Evolutionary conservation across 2,329 filamentous ascomycete genomes (phyloP).

Genomic region (Fusarium bactridioides): DNA sequence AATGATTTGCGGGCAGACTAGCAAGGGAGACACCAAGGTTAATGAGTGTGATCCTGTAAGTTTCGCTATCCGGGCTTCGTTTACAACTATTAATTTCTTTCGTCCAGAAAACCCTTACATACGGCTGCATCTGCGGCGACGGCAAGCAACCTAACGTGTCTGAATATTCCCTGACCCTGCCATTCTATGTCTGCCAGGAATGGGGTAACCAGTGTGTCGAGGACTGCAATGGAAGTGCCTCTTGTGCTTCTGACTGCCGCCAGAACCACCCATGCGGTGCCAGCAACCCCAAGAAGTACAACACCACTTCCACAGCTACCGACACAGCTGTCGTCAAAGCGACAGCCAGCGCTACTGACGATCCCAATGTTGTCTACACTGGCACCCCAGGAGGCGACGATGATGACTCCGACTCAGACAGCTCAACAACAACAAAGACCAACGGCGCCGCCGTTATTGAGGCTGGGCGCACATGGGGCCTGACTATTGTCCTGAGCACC

Average conservation of each 20-base stretch:
- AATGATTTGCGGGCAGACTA: constrained; percentile 72
- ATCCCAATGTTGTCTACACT: constrained; percentile 49
- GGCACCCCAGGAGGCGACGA: constrained; percentile 13
- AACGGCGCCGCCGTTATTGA: constrained; percentile 45
- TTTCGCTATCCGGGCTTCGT: constrained; percentile 28
- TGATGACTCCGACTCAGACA: constrained; percentile 12
- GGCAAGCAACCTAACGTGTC: constrained; percentile 73
- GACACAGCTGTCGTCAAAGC: constrained; percentile 51
- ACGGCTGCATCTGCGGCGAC: constrained; percentile 75
- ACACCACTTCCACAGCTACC: constrained; percentile 56
- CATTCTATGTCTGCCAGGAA: constrained; percentile 78
- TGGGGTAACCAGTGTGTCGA: constrained; percentile 74
- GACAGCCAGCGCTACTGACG: constrained; percentile 46
- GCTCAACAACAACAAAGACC: constrained; percentile 9
- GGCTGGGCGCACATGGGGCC: constrained; percentile 48
- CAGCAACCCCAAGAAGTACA: constrained; percentile 66
- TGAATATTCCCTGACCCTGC: constrained; percentile 80
- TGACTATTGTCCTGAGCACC: constrained; percentile 49
- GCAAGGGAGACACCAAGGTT: constrained; percentile 58
- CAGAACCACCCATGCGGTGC: constrained; percentile 78
- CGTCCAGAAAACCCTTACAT: constrained; percentile 65
- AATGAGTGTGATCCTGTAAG: constrained; percentile 75
- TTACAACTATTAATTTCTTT: neutral
- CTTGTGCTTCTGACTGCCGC: constrained; percentile 69
- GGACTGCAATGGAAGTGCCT: constrained; percentile 61